Evolutionary conservation across 345 rosid genomes (phyloP).

Genomic region (Bruguiera parviflora): DNA sequence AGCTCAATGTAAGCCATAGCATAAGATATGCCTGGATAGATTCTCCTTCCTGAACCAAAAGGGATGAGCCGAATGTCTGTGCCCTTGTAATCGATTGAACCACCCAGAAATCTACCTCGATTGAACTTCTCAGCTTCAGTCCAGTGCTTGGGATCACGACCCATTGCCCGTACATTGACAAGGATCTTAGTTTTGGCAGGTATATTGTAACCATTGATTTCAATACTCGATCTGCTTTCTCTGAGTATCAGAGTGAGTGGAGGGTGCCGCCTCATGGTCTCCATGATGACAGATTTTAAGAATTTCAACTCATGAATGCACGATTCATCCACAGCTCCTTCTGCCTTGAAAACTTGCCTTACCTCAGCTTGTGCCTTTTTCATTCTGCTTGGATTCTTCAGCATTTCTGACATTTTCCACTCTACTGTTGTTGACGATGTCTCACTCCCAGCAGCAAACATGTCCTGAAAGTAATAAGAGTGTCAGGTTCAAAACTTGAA

Average conservation of each 20-base stretch:
- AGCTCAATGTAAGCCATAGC: background rate
- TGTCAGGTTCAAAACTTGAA: background rate
- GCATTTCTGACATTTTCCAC: constrained; percentile 8
- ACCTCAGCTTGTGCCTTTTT: constrained; percentile 4
- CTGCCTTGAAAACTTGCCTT: background rate
- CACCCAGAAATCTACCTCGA: constrained; percentile 4
- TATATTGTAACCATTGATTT: constrained; percentile 6
- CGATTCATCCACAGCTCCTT: background rate
- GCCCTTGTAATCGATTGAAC: constrained; percentile 2
- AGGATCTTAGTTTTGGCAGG: constrained; percentile 1
- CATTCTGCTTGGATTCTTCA: constrained; percentile 5
- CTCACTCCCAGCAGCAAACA: background rate
- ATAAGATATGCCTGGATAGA: constrained; percentile 6
- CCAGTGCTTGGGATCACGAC: constrained; percentile 7
- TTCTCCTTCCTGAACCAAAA: constrained; percentile 13
- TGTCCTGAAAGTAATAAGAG: background rate
- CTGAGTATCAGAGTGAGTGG: background rate
- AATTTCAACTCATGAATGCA: background rate
- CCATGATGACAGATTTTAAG: background rate
- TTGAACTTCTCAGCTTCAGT: constrained; percentile 1
- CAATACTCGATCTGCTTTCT: background rate
- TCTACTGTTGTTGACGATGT: background rate
- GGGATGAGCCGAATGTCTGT: background rate
- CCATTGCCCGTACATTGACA: background rate
- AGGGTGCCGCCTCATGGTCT: constrained; percentile 9